phyloP scores from a whole-genome alignment of 495 filamentous ascomycete genomes.

The Aspergillus sparsus region DNA sequence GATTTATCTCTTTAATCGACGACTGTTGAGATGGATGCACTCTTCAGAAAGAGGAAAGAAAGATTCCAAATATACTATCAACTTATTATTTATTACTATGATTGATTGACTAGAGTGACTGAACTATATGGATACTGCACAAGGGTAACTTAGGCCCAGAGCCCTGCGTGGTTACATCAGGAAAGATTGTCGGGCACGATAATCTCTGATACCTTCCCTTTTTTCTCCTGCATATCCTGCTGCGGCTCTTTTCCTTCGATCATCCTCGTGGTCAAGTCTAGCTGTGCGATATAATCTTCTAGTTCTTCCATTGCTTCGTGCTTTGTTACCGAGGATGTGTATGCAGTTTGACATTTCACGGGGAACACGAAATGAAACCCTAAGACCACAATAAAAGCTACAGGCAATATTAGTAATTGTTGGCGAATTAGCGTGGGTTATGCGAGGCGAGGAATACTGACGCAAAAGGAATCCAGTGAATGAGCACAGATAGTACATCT shows the following conservation, averaged over 20 bases:
- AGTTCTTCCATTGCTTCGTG: not conserved
- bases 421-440: not conserved
- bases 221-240: not conserved
- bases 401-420: no score
- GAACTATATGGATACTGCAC: no score
- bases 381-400: not conserved
- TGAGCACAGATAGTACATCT: constrained; percentile 3
- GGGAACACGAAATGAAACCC: not conserved
- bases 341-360: not conserved
- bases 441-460: not conserved
- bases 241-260: not conserved
- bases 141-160: no score
- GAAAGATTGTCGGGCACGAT: no score
- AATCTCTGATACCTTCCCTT: not conserved
- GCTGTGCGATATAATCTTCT: not conserved
- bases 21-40: no score
- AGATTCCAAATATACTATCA: no score
- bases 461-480: not conserved
- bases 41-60: no score
- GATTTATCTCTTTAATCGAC: no score
- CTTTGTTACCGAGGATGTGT: not conserved
- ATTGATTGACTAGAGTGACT: no score
- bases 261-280: not conserved
- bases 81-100: no score
- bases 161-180: no score